Base-by-base conservation (phyloP, 2,329 filamentous ascomycete genomes). In the Lasiodiplodia sp. region DNA sequence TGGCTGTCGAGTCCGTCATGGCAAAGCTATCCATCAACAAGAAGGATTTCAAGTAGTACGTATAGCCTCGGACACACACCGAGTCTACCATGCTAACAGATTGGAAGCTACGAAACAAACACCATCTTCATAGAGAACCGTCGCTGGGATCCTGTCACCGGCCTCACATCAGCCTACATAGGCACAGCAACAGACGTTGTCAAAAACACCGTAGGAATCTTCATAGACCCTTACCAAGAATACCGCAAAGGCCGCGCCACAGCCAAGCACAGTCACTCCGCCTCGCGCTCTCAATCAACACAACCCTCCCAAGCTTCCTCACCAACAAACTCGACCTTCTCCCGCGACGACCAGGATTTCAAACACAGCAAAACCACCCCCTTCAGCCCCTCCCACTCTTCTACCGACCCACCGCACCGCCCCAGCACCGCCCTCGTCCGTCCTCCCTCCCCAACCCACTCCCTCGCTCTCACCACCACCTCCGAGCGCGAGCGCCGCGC, bases 131-230 rank as follows among this genome's bases (percentile, higher is more conserved):
- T 82, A 25, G 74, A 77, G 4, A 76, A 77, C 49, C 69, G 70
- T 0, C 74, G 80, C 14, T 82, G 90, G 8, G 91, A 92, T 74
- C 91, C 90, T 0, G 79, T 92, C 14, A 91, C 89, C 0, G 89
- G 89, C 4, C 81, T 86, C 5, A 84, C 85, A 2, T 87, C 87
- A 4, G 88, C 89, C 0, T 70, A 90, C 5, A 81, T 86, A n/a
- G 82, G 83, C 7, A 86, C 86, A 0, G 75, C 89, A 1, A 83
- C 84, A 1, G 83, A 86, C 21, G 81, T 89, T 3, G 85, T 88
- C 28, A 81, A 82, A 37, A 89, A 89, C 0, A 78, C 90, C 11
- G 87, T 85, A 1, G 84, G 86, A 68, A 86, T 91, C 8, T 88
- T 76, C 6, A 11, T 67, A 1, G 53, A 67, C 25, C 65, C 53